Evolutionary conservation across 2,329 filamentous ascomycete genomes (phyloP).

Genomic region (Aspergillus hortae): DNA sequence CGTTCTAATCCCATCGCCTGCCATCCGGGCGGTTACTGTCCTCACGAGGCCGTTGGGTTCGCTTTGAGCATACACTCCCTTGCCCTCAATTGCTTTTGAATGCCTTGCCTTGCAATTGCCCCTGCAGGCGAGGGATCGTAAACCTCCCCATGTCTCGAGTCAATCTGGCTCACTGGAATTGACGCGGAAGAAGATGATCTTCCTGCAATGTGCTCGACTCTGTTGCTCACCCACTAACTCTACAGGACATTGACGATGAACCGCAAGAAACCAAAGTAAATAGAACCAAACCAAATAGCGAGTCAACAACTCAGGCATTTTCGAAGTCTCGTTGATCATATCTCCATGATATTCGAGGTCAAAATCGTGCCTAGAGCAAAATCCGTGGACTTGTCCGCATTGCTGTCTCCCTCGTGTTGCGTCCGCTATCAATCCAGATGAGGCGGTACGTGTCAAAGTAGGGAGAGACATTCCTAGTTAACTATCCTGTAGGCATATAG

Average conservation of each 20-base stretch:
- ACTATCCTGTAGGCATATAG: background rate
- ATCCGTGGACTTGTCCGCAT: conserved; percentile 26
- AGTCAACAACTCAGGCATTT: conserved; percentile 29
- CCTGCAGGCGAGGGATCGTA: background rate
- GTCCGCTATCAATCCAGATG: conserved; percentile 33
- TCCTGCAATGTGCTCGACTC: background rate
- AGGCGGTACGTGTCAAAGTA: conserved; percentile 43
- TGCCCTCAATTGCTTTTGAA: background rate
- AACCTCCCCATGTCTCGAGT: background rate
- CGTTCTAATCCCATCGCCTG: conserved; percentile 42
- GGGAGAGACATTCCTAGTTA: conserved; percentile 38
- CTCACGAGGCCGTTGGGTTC: conserved; percentile 39
- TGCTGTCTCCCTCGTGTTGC: conserved; percentile 41
- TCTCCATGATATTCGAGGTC: conserved; percentile 44
- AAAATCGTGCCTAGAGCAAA: conserved; percentile 41
- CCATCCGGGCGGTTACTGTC: conserved; percentile 16
- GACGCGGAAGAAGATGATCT: conserved; percentile 11
- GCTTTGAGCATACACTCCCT: conserved; percentile 42
- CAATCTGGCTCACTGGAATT: background rate
- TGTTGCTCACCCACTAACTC: conserved; percentile 4
- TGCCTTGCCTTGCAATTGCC: background rate
- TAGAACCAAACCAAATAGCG: background rate
- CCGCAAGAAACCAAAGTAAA: background rate
- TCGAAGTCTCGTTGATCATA: conserved; percentile 45
- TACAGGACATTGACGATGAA: background rate